Base-by-base conservation (phyloP, 345 rosid species). In the Gossypium anomalum region DNA sequence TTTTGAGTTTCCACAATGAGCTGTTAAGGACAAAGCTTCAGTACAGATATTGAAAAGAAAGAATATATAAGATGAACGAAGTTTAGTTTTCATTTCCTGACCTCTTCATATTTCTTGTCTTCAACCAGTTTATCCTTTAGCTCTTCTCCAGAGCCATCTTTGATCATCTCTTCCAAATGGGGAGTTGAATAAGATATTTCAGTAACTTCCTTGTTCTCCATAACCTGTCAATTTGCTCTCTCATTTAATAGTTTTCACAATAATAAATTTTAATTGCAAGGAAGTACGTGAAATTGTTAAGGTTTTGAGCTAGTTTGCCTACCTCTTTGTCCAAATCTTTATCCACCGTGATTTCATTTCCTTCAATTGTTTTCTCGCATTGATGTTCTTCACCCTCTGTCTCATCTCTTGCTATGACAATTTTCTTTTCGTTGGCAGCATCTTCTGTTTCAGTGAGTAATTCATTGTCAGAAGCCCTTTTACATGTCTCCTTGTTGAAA, bases 261-360 rank as follows among this genome's bases (percentile, higher is more conserved):
- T 44, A 44, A 45, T 51, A 70, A 53, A 52, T 15, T 56, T n/a
- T 41, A 48, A 45, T 9, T 43, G 45, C 41, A 38, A 19, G 38
- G 49, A 71, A 61, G 57, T 57, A 62, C 17, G 2, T 52, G 43
- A 55, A 75, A 66, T 12, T 55, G 22, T 52, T 17, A 27, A 69
- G 57, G 19, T 58, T 72, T 61, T 20, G 23, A 16, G 44, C 43
- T 64, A 3, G 2, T 52, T 12, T 19, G 67, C 78, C 75, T 41
- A 78, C 81, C 87, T 83, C 71, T 74, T 75, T 79, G 19, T 47
- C 70, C 67, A 77, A 82, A 83, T 74, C 76, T 76, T 84, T 81
- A 60, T 58, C 41, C 49, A 73, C 61, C 51, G 16, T 25, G 49
- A 53, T 72, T 49, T 80, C 75, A 56, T 79, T 65, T 68, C 71